phyloP scores from a whole-genome alignment of 148 eudicot genomes.

The Nyssa sinensis region DNA sequence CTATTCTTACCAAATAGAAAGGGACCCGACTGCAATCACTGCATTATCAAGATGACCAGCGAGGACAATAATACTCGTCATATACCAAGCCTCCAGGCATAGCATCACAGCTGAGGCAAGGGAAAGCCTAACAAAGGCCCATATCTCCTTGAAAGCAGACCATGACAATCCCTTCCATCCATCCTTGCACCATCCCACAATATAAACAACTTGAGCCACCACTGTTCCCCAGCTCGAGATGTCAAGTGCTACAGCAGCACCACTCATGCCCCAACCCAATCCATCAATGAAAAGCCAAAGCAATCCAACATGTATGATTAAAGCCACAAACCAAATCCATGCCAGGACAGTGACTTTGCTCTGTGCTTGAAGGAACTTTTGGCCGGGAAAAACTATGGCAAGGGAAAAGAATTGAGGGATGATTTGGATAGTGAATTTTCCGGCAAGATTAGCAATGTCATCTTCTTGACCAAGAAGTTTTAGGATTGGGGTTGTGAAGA shows the following conservation, averaged over 20 bases:
- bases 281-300: slow-evolving; percentile 57
- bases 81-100: slow-evolving; percentile 77
- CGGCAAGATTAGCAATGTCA: slow-evolving; percentile 64
- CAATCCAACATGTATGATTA: slow-evolving; percentile 32
- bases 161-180: slow-evolving; percentile 67
- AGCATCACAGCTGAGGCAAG: slow-evolving; percentile 79
- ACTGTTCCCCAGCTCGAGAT: slow-evolving; percentile 45
- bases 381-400: slow-evolving; percentile 64
- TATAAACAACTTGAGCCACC: slow-evolving; percentile 51
- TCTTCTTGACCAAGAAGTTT: slow-evolving; percentile 62
- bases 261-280: slow-evolving; percentile 57
- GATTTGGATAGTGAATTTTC: slow-evolving; percentile 41
- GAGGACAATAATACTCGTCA: slow-evolving; percentile 64
- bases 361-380: slow-evolving; percentile 76
- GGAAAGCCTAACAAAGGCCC: slow-evolving; percentile 74
- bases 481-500: slow-evolving; percentile 60
- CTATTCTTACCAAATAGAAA: slow-evolving; percentile 81
- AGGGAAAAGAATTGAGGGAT: slow-evolving; percentile 67
- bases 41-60: slow-evolving; percentile 67
- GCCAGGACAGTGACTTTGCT: slow-evolving; percentile 62
- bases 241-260: slow-evolving; percentile 67
- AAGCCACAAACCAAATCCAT: slow-evolving; percentile 43
- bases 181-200: slow-evolving; percentile 66
- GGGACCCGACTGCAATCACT: slow-evolving; percentile 72
- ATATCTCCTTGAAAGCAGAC: slow-evolving; percentile 58